A percentile compares a stretch with the other conserved stretches of the same genome.
Evolutionary conservation across 352 stramenopile species (phyloP).

Genomic region (Phytophthora cryptogea): DNA sequence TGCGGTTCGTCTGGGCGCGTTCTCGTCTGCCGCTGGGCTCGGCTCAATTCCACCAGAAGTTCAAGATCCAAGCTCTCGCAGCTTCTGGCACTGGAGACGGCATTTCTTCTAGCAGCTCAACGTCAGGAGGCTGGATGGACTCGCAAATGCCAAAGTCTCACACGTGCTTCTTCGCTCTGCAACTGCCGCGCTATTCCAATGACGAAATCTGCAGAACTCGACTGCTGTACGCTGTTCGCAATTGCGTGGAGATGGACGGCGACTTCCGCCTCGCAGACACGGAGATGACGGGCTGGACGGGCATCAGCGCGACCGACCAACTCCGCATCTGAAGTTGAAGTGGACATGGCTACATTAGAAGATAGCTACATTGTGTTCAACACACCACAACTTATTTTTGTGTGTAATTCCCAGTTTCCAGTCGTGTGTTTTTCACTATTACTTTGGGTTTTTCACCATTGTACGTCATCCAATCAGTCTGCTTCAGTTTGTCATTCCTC

Average conservation of each 20-base stretch:
- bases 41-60: slow-evolving; percentile 81
- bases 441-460: neutral
- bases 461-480: neutral
- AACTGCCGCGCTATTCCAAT: slow-evolving; percentile 79
- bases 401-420: neutral
- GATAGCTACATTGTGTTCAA: slow-evolving; percentile 1
- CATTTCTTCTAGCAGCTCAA: slow-evolving; percentile 5
- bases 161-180: slow-evolving; percentile 88
- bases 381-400: slow-evolving; percentile 1
- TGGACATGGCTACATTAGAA: neutral
- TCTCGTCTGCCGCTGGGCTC: slow-evolving; percentile 65
- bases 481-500: neutral
- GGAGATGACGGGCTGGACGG: slow-evolving; percentile 79
- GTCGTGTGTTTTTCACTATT: neutral
- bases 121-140: slow-evolving; percentile 41
- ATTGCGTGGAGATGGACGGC: slow-evolving; percentile 90
- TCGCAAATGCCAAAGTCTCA: slow-evolving; percentile 83
- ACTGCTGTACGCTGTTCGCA: slow-evolving; percentile 83
- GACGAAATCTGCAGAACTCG: slow-evolving; percentile 72
- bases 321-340: slow-evolving; percentile 48
- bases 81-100: slow-evolving; percentile 20
- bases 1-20: slow-evolving; percentile 85
- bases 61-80: slow-evolving; percentile 82
- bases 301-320: slow-evolving; percentile 65
- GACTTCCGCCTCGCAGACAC: slow-evolving; percentile 86